Evolutionary conservation across 805 yeast genomes (phyloP).

Genomic region (Metschnikowia vanudenii): DNA sequence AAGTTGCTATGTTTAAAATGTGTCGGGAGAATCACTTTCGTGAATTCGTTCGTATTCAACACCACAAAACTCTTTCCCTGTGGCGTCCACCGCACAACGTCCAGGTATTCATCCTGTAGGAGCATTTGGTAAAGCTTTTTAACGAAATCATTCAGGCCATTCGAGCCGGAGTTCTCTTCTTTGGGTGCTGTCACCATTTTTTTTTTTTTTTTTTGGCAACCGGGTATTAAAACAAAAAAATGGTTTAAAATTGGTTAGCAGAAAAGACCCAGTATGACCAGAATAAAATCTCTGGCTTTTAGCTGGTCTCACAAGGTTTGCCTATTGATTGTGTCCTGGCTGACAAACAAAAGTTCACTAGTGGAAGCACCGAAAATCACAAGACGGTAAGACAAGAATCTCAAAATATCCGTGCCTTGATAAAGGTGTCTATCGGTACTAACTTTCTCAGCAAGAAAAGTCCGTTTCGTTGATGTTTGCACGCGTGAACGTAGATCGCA

Average conservation of each 20-base stretch:
- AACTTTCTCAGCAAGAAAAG: no score
- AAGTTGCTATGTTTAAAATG: conserved; percentile 95
- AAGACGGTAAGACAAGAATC: no score
- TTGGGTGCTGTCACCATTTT: conserved; percentile 4
- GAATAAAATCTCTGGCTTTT: no score
- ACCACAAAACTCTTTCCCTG: conserved; percentile 88
- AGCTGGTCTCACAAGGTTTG: no score
- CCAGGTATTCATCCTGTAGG: conserved; percentile 72
- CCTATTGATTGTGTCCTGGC: no score
- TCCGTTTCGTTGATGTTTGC: no score
- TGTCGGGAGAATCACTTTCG: conserved; percentile 81
- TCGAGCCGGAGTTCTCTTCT: conserved; percentile 19
- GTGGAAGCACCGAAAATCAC: no score
- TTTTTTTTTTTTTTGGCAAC: neutral
- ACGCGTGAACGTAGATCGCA: no score
- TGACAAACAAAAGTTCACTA: no score
- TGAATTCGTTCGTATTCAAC: conserved; percentile 84
- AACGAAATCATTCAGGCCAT: conserved; percentile 74
- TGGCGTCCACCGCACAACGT: conserved; percentile 82
- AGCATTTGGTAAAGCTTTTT: conserved; percentile 80
- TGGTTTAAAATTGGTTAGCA: neutral
- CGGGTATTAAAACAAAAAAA: neutral
- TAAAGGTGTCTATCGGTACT: no score
- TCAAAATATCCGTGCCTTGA: no score
- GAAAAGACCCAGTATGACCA: neutral